These are phyloP conservation scores for Catharanthus roseus DNA, from an alignment of 257 asterid genomes.

Conservation along the genomic window DNA sequence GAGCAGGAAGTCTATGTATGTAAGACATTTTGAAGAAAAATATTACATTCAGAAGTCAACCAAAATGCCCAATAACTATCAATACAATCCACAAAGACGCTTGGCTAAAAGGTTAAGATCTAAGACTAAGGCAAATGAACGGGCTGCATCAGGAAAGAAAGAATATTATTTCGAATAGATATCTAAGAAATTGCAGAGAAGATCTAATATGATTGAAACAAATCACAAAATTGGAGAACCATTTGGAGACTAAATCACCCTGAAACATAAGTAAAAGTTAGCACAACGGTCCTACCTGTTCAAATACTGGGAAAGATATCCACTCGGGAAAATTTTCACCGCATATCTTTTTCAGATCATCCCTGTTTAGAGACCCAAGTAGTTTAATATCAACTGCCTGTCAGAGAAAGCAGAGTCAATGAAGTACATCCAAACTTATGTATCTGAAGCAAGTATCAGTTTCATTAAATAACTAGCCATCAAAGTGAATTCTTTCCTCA, in stretches of 20 bases:
- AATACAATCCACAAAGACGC: not conserved
- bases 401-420: constrained; percentile 9
- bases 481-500: constrained; percentile 5
- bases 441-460: not conserved
- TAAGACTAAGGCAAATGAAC: not conserved
- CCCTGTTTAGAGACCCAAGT: constrained; percentile 75
- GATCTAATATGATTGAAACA: not conserved
- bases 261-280: not conserved
- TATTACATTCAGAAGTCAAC: not conserved
- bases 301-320: constrained; percentile 92
- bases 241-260: not conserved
- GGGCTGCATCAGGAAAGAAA: not conserved
- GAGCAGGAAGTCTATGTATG: not conserved
- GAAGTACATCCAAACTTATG: not conserved
- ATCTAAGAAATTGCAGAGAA: not conserved
- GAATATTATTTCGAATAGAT: not conserved
- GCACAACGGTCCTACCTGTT: constrained; percentile 54
- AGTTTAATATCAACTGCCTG: constrained; percentile 91
- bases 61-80: not conserved
- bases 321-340: constrained; percentile 95
- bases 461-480: not conserved
- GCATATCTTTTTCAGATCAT: constrained; percentile 83
- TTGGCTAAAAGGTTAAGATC: not conserved
- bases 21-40: not conserved
- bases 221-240: not conserved